Evolutionary conservation across 805 yeast species (phyloP).

Genomic region (Sugiyamaella marilandica): DNA sequence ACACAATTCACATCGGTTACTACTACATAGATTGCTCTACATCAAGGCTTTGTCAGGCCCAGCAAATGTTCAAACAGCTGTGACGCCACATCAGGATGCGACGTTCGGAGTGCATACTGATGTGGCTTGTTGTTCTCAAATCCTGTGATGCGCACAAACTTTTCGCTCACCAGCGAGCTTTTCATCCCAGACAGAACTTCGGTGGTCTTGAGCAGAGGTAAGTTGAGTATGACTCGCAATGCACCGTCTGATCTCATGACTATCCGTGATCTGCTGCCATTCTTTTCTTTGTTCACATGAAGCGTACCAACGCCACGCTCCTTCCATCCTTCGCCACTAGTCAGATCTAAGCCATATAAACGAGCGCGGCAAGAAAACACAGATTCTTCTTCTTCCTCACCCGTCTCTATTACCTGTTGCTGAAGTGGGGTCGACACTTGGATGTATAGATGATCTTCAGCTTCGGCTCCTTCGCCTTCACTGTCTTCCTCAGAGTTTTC

Average conservation of each 20-base stretch:
- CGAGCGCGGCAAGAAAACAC: constrained; percentile 69
- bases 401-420: constrained; percentile 55
- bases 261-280: constrained; percentile 48
- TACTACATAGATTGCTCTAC: not conserved
- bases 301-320: constrained; percentile 88
- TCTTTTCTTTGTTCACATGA: constrained; percentile 58
- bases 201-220: constrained; percentile 58
- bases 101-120: constrained; percentile 78
- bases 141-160: constrained; percentile 71
- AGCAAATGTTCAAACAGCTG: constrained; percentile 41
- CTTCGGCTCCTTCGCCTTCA: constrained; percentile 27
- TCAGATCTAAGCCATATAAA: constrained; percentile 66
- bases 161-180: constrained; percentile 77
- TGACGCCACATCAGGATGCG: constrained; percentile 55
- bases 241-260: constrained; percentile 91
- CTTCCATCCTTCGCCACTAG: constrained; percentile 80
- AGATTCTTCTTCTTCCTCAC: constrained; percentile 82
- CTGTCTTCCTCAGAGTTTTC: constrained; percentile 20
- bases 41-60: not conserved
- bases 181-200: constrained; percentile 75
- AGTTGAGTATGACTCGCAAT: constrained; percentile 73
- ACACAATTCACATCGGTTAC: not conserved
- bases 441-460: constrained; percentile 31
- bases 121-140: constrained; percentile 62
- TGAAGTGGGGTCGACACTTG: constrained; percentile 29